phyloP scores from a whole-genome alignment of 2,329 filamentous ascomycete genomes.

The Fonsecaea erecta region DNA sequence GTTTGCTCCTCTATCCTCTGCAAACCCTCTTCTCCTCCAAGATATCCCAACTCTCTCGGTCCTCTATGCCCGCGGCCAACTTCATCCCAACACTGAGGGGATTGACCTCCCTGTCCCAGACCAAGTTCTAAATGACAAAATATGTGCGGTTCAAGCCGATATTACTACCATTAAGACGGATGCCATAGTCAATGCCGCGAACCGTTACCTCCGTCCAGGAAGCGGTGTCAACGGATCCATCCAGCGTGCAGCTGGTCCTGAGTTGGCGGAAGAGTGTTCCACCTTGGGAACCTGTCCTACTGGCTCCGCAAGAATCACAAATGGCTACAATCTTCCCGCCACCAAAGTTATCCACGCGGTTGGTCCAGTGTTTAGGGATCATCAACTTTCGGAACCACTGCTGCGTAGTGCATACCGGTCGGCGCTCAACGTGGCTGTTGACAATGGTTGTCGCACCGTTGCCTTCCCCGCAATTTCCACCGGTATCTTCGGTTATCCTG shows the following conservation, averaged over 20 bases:
- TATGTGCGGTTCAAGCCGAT: conserved; percentile 74
- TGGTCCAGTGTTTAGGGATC: conserved; percentile 72
- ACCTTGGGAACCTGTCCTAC: conserved; percentile 73
- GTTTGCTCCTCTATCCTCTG: background rate
- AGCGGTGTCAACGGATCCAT: conserved; percentile 92
- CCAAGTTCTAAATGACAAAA: conserved; percentile 68
- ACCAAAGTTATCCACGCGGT: conserved; percentile 87
- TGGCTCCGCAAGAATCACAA: conserved; percentile 81
- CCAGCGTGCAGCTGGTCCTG: conserved; percentile 76
- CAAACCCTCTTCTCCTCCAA: conserved; percentile 26
- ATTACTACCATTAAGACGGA: conserved; percentile 80
- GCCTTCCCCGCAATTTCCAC: conserved; percentile 88
- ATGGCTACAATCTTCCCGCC: conserved; percentile 75
- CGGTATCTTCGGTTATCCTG: conserved; percentile 87
- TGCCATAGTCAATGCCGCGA: conserved; percentile 93
- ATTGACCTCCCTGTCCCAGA: conserved; percentile 48
- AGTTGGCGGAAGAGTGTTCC: conserved; percentile 72
- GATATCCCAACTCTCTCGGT: conserved; percentile 54
- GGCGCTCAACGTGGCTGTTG: conserved; percentile 72
- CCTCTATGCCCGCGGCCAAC: conserved; percentile 66
- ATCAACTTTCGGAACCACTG: conserved; percentile 45
- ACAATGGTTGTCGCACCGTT: conserved; percentile 69
- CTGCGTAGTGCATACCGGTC: conserved; percentile 70
- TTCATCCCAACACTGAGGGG: conserved; percentile 42
- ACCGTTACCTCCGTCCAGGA: conserved; percentile 75